Conservation (phyloP, 495 filamentous ascomycete species). For the Penicillium silybi region DNA sequence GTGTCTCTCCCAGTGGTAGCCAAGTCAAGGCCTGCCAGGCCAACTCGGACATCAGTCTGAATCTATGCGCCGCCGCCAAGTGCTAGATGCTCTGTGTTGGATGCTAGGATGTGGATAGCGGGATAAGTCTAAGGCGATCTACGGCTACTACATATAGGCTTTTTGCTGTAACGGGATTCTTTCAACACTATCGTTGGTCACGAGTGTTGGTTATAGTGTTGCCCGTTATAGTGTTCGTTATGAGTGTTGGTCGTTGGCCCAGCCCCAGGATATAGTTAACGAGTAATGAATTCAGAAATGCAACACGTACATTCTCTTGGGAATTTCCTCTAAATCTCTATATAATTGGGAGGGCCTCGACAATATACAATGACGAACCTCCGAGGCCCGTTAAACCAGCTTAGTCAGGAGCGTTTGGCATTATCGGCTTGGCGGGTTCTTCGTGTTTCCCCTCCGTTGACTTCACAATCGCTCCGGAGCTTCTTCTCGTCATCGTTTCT, state of each 20-base stretch:
- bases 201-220: background rate
- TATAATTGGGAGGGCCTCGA: background rate
- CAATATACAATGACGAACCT: no score
- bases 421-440: background rate
- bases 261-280: background rate
- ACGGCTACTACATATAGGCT: no score
- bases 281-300: background rate
- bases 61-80: conserved; percentile 24
- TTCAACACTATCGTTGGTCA: background rate
- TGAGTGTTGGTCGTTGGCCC: no score
- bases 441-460: conserved; percentile 3
- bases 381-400: no score
- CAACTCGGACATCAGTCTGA: conserved; percentile 28
- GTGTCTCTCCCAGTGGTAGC: conserved; percentile 46
- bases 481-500: conserved; percentile 5
- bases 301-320: background rate
- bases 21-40: conserved; percentile 47
- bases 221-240: no score
- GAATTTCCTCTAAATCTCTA: background rate
- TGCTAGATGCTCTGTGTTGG: conserved; percentile 15
- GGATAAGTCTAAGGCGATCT: no score
- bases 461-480: conserved; percentile 4
- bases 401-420: background rate
- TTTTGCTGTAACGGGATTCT: no score
- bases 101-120: background rate